Base-by-base conservation (phyloP, 371 early-diverging fungal genomes). In the Lichtheimia ornata region DNA sequence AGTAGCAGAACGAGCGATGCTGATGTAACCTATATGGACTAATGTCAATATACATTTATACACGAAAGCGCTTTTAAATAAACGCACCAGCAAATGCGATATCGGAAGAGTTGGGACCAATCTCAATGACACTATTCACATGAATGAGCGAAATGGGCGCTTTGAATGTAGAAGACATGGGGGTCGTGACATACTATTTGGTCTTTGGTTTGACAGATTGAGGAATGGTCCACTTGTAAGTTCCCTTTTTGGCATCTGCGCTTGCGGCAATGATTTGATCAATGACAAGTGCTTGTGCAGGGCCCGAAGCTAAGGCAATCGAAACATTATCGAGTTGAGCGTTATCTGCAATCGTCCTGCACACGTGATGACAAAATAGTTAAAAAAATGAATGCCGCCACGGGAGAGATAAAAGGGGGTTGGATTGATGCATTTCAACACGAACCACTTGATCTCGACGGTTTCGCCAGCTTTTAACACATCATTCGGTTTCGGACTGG, bases 251-350 rank as follows among this genome's bases (percentile, higher is more conserved):
- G 27, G 69, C 69, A 44, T 56, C 28, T 18, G 75, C 71, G 53
- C 65, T 61, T n/a, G 69, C 50, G 27, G 74, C 79, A 64, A 79
- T 73, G 9, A 76, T 54, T 17, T 70, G 68, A 59, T 76, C 67
- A 42, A 79, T 67, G 11, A 52, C 44, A 4, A 79, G 66, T 4
- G 70, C 59, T 42, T 71, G 56, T n/a, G 79, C 68, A 20, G 76
- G 67, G 22, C 79, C 79, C 4, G 79, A 76, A 30, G 79, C 79
- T 18, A 76, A 64, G 30, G 72, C 70, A 62, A 79, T 68, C 22
- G 64, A 66, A 28, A 76, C 53, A n/a, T 59, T 67, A 17, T 49
- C 59, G 42, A 43, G 27, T 14, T 43, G 27, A n/a, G 40, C 28
- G 3, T n/a, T 47, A 27, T 51, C 58, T 5, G 64, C 53, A 52